These are phyloP conservation scores for Thelonectria rubi DNA, from an alignment of 2,329 filamentous ascomycete species.

Conservation along the genomic window DNA sequence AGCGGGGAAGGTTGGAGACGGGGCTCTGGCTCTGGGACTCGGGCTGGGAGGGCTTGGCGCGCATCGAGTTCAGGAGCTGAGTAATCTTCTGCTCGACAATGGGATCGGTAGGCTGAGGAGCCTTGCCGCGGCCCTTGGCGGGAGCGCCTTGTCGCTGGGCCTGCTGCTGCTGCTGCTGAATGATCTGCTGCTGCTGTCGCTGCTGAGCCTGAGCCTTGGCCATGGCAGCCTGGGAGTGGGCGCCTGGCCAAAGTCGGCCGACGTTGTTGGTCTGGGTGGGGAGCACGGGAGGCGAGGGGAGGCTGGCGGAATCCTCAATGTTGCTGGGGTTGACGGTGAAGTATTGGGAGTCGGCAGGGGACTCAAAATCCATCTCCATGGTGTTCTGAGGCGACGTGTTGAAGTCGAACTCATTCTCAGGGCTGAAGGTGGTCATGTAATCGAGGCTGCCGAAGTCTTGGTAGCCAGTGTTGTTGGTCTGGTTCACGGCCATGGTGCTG, in stretches of 20 bases:
- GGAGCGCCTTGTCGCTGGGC: slow-evolving; percentile 59
- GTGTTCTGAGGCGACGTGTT: slow-evolving; percentile 69
- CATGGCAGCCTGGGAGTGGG: slow-evolving; percentile 88
- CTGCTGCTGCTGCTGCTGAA: slow-evolving; percentile 58
- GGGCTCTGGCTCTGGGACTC: slow-evolving; percentile 57
- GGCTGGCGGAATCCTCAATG: slow-evolving; percentile 64
- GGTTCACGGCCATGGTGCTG: slow-evolving; percentile 81
- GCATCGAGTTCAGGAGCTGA: slow-evolving; percentile 91
- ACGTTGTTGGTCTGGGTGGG: slow-evolving; percentile 63
- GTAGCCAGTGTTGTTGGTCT: slow-evolving; percentile 65
- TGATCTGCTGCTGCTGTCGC: slow-evolving; percentile 70
- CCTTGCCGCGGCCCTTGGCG: slow-evolving; percentile 59
- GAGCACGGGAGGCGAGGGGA: slow-evolving; percentile 54
- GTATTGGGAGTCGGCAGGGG: slow-evolving; percentile 66
- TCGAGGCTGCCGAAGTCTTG: slow-evolving; percentile 59
- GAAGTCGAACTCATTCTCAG: slow-evolving; percentile 77
- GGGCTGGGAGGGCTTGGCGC: slow-evolving; percentile 70
- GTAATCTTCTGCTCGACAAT: slow-evolving; percentile 93
- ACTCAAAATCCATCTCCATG: slow-evolving; percentile 70
- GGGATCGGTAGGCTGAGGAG: slow-evolving; percentile 67
- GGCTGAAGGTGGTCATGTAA: slow-evolving; percentile 64
- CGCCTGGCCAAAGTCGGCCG: slow-evolving; percentile 88
- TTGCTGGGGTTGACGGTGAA: slow-evolving; percentile 78
- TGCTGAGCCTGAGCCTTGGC: slow-evolving; percentile 77
- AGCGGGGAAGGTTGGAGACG: slow-evolving; percentile 74